phyloP scores from a whole-genome alignment of 805 yeast genomes.

The Teunomyces aglyptinius region DNA sequence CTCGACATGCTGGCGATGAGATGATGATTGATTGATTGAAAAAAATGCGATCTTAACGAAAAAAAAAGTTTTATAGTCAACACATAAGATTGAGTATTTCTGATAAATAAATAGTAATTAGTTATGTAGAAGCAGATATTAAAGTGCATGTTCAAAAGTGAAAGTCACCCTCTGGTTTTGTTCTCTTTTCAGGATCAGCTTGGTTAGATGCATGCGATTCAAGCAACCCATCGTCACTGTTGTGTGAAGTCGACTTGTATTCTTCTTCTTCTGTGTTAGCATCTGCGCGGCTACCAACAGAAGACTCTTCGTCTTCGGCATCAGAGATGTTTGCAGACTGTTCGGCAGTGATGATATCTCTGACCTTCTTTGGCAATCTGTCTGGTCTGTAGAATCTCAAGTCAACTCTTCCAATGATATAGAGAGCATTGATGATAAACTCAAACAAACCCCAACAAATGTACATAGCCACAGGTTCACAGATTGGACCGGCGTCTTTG shows the following conservation, averaged over 20 bases:
- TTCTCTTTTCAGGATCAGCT: not conserved
- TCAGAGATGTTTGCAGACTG: slow-evolving; percentile 22
- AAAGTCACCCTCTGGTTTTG: slow-evolving; percentile 4
- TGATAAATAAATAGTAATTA: not conserved
- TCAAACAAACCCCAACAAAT: slow-evolving; percentile 70
- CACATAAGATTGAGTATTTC: not conserved
- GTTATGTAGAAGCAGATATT: not conserved
- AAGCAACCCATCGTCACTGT: slow-evolving; percentile 2
- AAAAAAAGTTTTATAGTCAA: not conserved
- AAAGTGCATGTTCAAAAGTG: not conserved
- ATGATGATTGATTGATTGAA: not conserved
- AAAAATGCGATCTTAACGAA: not conserved
- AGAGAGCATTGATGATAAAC: slow-evolving; percentile 52
- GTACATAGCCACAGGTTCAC: slow-evolving; percentile 59
- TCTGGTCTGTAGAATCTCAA: slow-evolving; percentile 81
- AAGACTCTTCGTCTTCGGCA: slow-evolving; percentile 4
- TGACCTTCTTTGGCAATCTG: slow-evolving; percentile 39
- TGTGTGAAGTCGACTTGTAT: not conserved
- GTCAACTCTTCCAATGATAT: slow-evolving; percentile 65
- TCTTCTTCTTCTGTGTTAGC: not conserved
- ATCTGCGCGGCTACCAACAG: slow-evolving; percentile 1
- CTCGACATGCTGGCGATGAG: slow-evolving; percentile 63
- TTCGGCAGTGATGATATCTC: slow-evolving; percentile 42
- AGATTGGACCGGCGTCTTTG: slow-evolving; percentile 15
- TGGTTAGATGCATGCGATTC: not conserved